Evolutionary conservation across 1,284 basidiomycete genomes (phyloP).

Genomic region (Microbotryum intermedium): DNA sequence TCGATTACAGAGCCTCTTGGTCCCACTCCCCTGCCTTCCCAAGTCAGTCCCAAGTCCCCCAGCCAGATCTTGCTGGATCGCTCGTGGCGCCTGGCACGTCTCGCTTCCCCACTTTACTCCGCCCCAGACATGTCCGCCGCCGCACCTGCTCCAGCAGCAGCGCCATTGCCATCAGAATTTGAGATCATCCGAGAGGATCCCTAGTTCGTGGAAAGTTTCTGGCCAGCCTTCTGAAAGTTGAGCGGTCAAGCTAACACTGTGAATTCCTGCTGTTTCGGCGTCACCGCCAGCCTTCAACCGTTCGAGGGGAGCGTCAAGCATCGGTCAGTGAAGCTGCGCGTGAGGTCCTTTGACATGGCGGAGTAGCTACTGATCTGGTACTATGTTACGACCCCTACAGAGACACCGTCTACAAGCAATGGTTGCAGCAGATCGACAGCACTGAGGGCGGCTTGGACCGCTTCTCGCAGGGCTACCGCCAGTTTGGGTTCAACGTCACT

Average conservation of each 20-base stretch:
- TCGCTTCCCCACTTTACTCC: no score
- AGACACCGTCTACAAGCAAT: conserved; percentile 60
- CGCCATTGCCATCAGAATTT: conserved; percentile 5
- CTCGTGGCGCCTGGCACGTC: no score
- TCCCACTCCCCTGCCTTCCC: no score
- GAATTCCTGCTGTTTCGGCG: neutral
- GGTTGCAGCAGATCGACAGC: conserved; percentile 62
- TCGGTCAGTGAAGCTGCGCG: conserved; percentile 9
- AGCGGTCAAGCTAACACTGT: conserved; percentile 1
- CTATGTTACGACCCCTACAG: conserved; percentile 38
- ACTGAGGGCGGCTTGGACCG: conserved; percentile 80
- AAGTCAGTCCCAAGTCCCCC: no score
- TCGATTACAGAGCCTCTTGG: no score
- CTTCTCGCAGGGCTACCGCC: conserved; percentile 79
- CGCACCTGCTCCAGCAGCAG: neutral
- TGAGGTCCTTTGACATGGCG: neutral
- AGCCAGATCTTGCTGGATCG: no score
- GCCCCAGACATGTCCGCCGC: neutral
- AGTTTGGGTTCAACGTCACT: conserved; percentile 71
- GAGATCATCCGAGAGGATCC: conserved; percentile 23
- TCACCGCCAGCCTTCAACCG: conserved; percentile 53
- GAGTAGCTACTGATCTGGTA: neutral
- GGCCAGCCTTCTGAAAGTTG: neutral
- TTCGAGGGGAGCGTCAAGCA: conserved; percentile 60
- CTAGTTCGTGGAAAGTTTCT: conserved; percentile 11